Conservation (phyloP, 768 basidiomycete genomes). For the Leccinum truebloodii region DNA sequence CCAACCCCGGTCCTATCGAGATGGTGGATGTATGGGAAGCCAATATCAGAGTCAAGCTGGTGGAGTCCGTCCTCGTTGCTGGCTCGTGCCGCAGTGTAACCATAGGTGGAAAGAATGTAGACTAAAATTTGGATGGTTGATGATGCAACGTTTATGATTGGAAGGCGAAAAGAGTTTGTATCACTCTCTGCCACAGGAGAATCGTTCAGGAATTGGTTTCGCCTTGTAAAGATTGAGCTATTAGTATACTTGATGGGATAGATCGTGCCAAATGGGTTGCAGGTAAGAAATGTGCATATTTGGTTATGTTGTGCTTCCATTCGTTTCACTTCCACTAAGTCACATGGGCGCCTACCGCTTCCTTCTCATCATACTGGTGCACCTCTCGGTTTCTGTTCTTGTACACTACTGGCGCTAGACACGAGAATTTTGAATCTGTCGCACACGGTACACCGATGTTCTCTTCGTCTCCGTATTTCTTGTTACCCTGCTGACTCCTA, state of each 20-base stretch:
- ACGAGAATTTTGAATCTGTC: not conserved
- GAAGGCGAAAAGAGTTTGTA: no score
- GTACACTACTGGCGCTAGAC: no score
- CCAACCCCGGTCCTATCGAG: not conserved
- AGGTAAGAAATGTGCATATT: no score
- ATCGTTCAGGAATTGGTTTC: no score
- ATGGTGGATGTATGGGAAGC: not conserved
- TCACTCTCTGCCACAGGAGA: no score
- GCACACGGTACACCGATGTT: not conserved
- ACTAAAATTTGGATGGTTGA: constrained; percentile 28
- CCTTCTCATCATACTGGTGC: not conserved
- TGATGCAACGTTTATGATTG: no score
- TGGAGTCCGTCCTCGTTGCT: not conserved
- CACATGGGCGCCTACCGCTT: not conserved
- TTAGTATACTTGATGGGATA: no score
- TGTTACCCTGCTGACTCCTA: not conserved
- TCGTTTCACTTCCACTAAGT: not conserved
- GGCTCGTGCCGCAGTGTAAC: no score
- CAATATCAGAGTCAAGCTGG: not conserved
- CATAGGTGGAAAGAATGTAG: no score
- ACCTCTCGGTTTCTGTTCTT: not conserved
- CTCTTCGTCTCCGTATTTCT: not conserved
- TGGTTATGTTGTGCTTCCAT: not conserved
- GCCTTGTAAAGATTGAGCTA: no score
- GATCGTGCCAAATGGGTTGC: no score